A percentile compares a stretch with the other conserved stretches of the same genome.
Evolutionary conservation across 2,329 filamentous ascomycete genomes (phyloP).

Genomic region (Clarireedia homoeocarpa): DNA sequence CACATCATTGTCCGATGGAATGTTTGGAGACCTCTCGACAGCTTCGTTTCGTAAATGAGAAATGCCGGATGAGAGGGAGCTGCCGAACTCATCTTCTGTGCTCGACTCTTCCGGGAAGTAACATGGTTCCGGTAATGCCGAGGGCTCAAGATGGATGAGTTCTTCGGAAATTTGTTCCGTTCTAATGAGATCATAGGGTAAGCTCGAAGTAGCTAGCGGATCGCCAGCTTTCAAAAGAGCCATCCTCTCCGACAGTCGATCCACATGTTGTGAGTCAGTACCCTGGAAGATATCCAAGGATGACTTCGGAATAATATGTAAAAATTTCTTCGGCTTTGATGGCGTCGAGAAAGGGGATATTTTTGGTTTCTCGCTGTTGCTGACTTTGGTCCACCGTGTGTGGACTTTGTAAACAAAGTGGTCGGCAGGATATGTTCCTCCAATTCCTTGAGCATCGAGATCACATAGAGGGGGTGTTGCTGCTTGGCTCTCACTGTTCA

Average conservation of each 20-base stretch:
- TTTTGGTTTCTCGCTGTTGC: not conserved
- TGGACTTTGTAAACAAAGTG: slow-evolving; percentile 51
- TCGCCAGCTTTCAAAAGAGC: slow-evolving; percentile 2
- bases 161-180: not conserved
- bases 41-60: not conserved
- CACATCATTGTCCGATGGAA: not conserved
- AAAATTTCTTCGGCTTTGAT: slow-evolving; percentile 8
- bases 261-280: not conserved
- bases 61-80: not conserved
- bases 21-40: not conserved
- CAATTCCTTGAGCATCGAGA: slow-evolving; percentile 52
- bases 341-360: slow-evolving; percentile 14
- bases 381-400: slow-evolving; percentile 20
- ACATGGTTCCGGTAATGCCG: slow-evolving; percentile 2
- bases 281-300: slow-evolving; percentile 14
- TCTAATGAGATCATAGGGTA: not conserved
- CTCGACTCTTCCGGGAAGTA: not conserved
- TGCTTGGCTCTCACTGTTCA: not conserved
- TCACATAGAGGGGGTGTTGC: slow-evolving; percentile 14
- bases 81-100: not conserved
- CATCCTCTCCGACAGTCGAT: slow-evolving; percentile 6
- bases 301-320: slow-evolving; percentile 16
- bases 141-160: not conserved
- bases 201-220: not conserved
- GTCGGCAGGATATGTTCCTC: slow-evolving; percentile 54